Base-by-base conservation (phyloP, 768 basidiomycete genomes). In the Russula dissimulans region DNA sequence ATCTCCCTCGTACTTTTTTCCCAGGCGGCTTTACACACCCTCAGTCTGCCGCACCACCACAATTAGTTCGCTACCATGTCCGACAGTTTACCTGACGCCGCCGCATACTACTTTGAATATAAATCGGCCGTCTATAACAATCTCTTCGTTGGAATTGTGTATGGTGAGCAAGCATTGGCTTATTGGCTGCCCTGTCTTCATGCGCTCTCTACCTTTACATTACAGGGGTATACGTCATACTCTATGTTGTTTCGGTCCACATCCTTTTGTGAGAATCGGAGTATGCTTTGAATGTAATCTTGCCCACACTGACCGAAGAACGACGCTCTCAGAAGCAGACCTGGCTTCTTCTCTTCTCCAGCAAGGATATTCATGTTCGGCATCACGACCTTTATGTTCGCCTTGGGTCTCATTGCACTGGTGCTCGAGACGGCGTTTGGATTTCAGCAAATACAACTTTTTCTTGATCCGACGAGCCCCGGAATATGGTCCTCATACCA, bases 341-440 rank as follows among this genome's bases (percentile, higher is more conserved):
- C 60, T 3, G 60, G 60, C 15, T 51, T 61, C 22, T 39, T 31
- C 14, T 61, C 60, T 10, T 61, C 60, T 42, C 46, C 26, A 18
- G 54, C 60, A 12, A 51, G 60, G 44, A 15, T 61, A 12, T 56
- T 50, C 29, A 61, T 61, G 60, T 51, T 61, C 14, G 48, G 42
- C n/a, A 29, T 61, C 22, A 56, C 60, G 48, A 56, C 60, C n/a
- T 61, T 61, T 9, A 61, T 61, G 60, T 56, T 61, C 18, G 10
- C 36, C 7, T n/a, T 61, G n/a, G 47, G 54, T 14, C 18, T 61
- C 43, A 45, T 61, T n/a, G 48, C 54, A 32, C 32, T 60, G 2
- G 60, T 50, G n/a, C 43, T 61, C 10, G 60, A 56, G 29, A 61
- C 48, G 26, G 42, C 54, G 12, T 48, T 61, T 17, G 43, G 14